phyloP scores from a whole-genome alignment of 129 eudicot species.

The Centaurea solstitialis region DNA sequence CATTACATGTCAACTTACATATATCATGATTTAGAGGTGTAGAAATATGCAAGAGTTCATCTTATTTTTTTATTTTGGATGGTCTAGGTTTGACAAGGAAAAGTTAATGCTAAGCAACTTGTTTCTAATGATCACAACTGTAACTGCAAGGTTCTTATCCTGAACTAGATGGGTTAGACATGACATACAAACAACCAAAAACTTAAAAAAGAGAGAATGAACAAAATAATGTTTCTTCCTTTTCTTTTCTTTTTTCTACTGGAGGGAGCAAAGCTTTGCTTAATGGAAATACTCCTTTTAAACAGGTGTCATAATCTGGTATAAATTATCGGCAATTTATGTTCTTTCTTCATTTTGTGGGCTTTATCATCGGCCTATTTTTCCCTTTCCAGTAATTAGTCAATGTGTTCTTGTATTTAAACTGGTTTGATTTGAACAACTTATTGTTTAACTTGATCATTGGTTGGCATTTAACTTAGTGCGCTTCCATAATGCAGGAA shows the following conservation, averaged over 20 bases:
- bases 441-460: not conserved
- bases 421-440: not conserved
- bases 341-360: not conserved
- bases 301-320: constrained; percentile 3
- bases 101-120: not conserved
- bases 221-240: not conserved
- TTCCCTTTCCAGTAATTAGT: not conserved
- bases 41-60: not conserved
- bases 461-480: not conserved
- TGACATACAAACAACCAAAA: not conserved
- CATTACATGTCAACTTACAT: not conserved
- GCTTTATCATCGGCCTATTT: not conserved
- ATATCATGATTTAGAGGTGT: not conserved
- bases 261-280: not conserved
- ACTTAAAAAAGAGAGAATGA: not conserved
- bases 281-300: not conserved
- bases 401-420: not conserved
- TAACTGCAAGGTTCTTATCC: not conserved
- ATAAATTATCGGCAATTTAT: not conserved
- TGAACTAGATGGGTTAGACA: not conserved
- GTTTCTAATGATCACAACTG: not conserved
- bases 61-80: not conserved
- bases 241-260: not conserved
- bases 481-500: constrained; percentile 58
- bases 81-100: not conserved